Percentiles rank a stretch among this genome's conserved stretches.
These are phyloP conservation scores for Nicotiana undulata DNA, from an alignment of 257 asterid species.

Conservation along the genomic window DNA sequence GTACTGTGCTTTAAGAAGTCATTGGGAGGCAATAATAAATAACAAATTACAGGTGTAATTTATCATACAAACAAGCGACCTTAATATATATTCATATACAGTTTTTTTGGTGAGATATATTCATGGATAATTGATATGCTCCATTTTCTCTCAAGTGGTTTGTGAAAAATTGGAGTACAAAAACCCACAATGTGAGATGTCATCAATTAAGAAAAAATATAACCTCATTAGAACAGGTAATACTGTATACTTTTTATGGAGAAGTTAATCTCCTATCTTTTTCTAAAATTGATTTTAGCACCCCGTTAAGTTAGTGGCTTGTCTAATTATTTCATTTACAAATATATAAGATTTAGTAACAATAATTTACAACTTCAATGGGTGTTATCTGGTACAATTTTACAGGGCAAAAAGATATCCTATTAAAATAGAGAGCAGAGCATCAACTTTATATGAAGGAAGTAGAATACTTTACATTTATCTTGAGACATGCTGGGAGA, in stretches of 20 bases:
- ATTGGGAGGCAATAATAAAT: background rate
- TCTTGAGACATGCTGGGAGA: slow-evolving; percentile 92
- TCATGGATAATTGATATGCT: background rate
- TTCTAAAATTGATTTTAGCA: background rate
- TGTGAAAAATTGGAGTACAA: background rate
- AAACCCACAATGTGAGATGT: background rate
- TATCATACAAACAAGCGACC: background rate
- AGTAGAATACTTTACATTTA: slow-evolving; percentile 54
- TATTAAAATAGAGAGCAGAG: slow-evolving; percentile 73
- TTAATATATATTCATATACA: background rate
- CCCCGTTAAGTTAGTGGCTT: background rate
- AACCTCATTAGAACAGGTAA: background rate
- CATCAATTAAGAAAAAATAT: background rate
- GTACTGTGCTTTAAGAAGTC: background rate
- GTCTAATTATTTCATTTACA: slow-evolving; percentile 9
- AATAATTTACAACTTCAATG: slow-evolving; percentile 37
- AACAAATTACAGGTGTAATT: background rate
- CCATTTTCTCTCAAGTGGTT: background rate
- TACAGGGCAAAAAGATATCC: slow-evolving; percentile 93
- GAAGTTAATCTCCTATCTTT: background rate
- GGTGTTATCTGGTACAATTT: slow-evolving; percentile 41
- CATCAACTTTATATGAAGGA: slow-evolving; percentile 57
- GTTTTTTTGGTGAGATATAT: no score
- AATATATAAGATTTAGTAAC: slow-evolving; percentile 35
- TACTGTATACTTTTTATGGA: background rate